These are phyloP conservation scores for Tolypocladium sp. DNA, from an alignment of 2,329 filamentous ascomycete genomes.

Conservation along the genomic window DNA sequence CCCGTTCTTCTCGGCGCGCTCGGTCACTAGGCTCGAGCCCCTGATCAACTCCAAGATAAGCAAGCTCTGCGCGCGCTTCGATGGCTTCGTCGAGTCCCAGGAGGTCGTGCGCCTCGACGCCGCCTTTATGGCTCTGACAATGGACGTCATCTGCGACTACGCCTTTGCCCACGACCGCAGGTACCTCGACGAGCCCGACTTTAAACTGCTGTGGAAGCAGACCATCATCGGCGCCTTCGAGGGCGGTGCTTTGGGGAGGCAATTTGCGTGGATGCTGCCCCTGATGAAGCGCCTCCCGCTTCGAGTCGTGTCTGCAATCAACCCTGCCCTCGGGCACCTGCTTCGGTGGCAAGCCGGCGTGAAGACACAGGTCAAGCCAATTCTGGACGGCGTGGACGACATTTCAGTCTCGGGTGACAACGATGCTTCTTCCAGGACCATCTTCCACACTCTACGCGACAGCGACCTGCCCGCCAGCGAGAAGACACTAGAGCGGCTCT, in stretches of 20 bases:
- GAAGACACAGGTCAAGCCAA: conserved; percentile 2
- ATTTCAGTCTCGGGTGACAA: not conserved
- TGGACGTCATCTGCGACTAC: conserved; percentile 26
- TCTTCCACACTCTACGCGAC: conserved; percentile 4
- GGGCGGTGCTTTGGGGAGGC: conserved; percentile 6
- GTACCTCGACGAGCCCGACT: conserved; percentile 20
- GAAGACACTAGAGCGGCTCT: conserved; percentile 8
- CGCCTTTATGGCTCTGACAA: conserved; percentile 17
- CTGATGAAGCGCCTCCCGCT: conserved; percentile 8
- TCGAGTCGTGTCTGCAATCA: conserved; percentile 4
- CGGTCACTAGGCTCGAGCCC: conserved; percentile 24
- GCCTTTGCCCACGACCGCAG: conserved; percentile 19
- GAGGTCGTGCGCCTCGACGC: conserved; percentile 9
- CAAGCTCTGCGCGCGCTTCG: conserved; percentile 12
- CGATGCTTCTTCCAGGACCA: not conserved
- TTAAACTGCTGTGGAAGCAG: conserved; percentile 11
- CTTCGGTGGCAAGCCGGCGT: conserved; percentile 6
- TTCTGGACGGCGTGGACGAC: not conserved
- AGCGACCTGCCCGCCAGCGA: conserved; percentile 6
- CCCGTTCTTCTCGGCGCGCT: conserved; percentile 31
- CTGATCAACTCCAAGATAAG: conserved; percentile 22
- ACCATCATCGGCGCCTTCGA: conserved; percentile 9
- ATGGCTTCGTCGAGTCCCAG: not conserved
- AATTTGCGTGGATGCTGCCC: conserved; percentile 10
- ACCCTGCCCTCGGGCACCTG: conserved; percentile 6